These are phyloP conservation scores for Salix viminalis DNA, from an alignment of 345 rosid species.

Conservation along the genomic window DNA sequence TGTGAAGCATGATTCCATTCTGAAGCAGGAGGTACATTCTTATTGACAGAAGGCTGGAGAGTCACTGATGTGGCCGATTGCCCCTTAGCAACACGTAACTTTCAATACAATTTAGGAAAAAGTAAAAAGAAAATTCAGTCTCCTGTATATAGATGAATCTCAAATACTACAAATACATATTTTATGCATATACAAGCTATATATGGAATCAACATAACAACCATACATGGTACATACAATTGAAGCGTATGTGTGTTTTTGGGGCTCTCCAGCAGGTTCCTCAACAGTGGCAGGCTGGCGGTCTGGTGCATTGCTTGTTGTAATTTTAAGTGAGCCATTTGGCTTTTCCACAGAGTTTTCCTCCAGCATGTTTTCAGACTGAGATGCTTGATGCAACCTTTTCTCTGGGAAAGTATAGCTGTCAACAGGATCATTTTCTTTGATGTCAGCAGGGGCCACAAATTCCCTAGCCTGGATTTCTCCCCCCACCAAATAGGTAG, in stretches of 20 bases:
- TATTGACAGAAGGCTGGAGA: conserved; percentile 36
- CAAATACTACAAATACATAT: background rate
- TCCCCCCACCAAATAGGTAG: conserved; percentile 45
- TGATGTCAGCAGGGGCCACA: conserved; percentile 30
- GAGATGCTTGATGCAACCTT: conserved; percentile 36
- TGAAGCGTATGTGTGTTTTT: conserved; percentile 65
- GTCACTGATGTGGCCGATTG: conserved; percentile 37
- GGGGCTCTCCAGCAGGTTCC: conserved; percentile 50
- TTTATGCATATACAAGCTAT: background rate
- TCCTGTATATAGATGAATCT: background rate
- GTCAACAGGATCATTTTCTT: conserved; percentile 48
- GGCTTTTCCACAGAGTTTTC: conserved; percentile 32
- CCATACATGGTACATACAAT: conserved; percentile 44
- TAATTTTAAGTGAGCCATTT: conserved; percentile 29
- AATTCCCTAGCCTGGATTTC: conserved; percentile 45
- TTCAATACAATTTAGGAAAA: conserved; percentile 5
- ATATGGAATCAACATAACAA: conserved; percentile 2
- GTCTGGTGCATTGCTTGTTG: conserved; percentile 31
- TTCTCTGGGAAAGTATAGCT: conserved; percentile 39
- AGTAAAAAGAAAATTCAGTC: conserved; percentile 4
- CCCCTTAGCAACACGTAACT: conserved; percentile 57
- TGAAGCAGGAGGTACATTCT: conserved; percentile 28
- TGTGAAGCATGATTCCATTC: conserved; percentile 45
- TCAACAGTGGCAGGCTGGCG: conserved; percentile 38
- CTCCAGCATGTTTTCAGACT: conserved; percentile 32